Evolutionary conservation across 2,329 filamentous ascomycete genomes (phyloP), one percentile per base, ranked within the genome.

Genomic region (Trichoderma harzianum): DNA sequence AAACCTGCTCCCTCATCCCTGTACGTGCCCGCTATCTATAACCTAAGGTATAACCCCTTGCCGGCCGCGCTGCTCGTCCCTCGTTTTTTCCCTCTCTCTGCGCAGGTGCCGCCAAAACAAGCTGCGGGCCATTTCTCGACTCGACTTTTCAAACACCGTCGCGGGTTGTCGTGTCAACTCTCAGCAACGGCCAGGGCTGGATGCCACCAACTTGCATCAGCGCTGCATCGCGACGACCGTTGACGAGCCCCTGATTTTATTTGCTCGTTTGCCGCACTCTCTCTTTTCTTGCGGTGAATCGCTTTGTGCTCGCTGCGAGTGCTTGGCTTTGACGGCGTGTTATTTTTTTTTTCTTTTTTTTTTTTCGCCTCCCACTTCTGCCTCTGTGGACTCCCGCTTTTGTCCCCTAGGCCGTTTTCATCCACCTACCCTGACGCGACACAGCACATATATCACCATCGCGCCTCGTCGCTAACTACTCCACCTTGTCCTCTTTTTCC

Each of bases 141-240:
- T 47, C 36, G 53, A 55, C 36, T 34, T 60, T 47, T 47, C 64
- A 70, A 69, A 53, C 65, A 69, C 34, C 64, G 60, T 68, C 63
- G 69, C 69, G 26, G 70, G 64, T 71, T 71, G 68, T 71, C 69
- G 71, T 67, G 67, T 72, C 71, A 66, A 65, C 66, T 69, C 66
- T 61, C 12, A 55, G 26, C 68, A 67, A 55, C 67, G 62, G 34
- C 57, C 32, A 30, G 30, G 55, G 55, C 66, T 28, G 58, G 65
- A 70, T 69, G 70, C 62, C 39, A 64, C 34, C 43, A 57, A 21
- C 21, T 71, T 71, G 39, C 63, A 71, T 67, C 71, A 30, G 32
- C 39, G 34, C 55, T 32, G 32, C 71, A 70, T 72, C 71, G 36
- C 55, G 53, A 51, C 53, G 30, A 69, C 32, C 16, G 16, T 53